Evolutionary conservation across 1,284 basidiomycete genomes (phyloP).

Genomic region (Ceratobasidium sp.): DNA sequence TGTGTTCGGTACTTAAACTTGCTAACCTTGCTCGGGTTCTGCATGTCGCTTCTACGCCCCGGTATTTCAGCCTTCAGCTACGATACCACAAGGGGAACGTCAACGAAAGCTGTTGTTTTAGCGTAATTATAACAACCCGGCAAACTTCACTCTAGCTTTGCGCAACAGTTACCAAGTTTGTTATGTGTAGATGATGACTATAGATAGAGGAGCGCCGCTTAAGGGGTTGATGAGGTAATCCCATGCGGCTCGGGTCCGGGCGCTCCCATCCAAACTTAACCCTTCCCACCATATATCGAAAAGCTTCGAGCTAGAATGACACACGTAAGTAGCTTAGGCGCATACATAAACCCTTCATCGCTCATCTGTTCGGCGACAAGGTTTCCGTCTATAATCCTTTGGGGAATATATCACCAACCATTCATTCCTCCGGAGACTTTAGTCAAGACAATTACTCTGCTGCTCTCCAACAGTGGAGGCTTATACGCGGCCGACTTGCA

Average conservation of each 20-base stretch:
- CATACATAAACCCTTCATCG: not conserved
- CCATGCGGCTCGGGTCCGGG: not conserved
- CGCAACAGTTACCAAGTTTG: too few relatives aligned
- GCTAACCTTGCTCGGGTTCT: too few relatives aligned
- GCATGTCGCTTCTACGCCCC: too few relatives aligned
- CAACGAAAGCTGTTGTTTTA: too few relatives aligned
- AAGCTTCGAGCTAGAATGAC: not conserved
- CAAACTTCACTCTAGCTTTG: too few relatives aligned
- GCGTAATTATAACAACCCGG: too few relatives aligned
- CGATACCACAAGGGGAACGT: too few relatives aligned
- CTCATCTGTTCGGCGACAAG: not conserved
- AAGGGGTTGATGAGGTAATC: too few relatives aligned
- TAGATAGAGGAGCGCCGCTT: too few relatives aligned
- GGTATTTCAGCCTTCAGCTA: too few relatives aligned
- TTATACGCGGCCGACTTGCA: not conserved
- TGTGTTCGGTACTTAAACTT: too few relatives aligned
- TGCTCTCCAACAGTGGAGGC: constrained; percentile 4
- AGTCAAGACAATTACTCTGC: not conserved
- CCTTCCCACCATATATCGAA: not conserved
- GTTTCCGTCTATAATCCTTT: not conserved
- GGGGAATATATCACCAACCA: not conserved
- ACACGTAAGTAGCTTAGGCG: not conserved
- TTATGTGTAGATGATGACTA: too few relatives aligned
- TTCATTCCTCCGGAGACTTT: not conserved
- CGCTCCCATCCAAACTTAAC: not conserved